Evolutionary conservation across 2,329 filamentous ascomycete species (phyloP).

Genomic region (Didymella segeticola): DNA sequence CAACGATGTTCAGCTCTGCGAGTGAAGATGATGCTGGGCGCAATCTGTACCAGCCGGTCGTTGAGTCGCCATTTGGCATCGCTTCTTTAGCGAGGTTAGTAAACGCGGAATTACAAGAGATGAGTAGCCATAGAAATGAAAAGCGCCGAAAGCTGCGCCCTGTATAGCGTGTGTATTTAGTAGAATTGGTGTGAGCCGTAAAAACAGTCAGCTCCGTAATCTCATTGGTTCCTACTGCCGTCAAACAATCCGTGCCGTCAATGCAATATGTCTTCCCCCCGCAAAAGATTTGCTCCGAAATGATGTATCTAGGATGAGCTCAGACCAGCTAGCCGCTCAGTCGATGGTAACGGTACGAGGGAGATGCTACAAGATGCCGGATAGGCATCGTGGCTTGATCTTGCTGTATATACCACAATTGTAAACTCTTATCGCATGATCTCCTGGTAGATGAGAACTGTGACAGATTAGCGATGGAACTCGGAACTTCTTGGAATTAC

Average conservation of each 20-base stretch:
- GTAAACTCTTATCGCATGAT: conserved; percentile 72
- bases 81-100: too few species aligned
- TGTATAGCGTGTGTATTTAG: too few species aligned
- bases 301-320: conserved; percentile 28
- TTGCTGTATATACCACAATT: conserved; percentile 31
- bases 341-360: conserved; percentile 23
- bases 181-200: conserved; percentile 14
- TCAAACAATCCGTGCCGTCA: conserved; percentile 13
- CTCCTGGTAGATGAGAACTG: conserved; percentile 91
- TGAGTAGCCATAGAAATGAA: too few species aligned
- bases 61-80: too few species aligned
- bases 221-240: conserved; percentile 12
- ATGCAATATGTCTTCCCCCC: conserved; percentile 19
- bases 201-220: conserved; percentile 8
- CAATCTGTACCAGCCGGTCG: not conserved
- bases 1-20: not conserved
- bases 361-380: conserved; percentile 20
- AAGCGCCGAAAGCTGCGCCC: too few species aligned
- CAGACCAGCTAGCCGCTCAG: conserved; percentile 37
- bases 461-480: conserved; percentile 22
- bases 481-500: conserved; percentile 24
- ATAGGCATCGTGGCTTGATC: conserved; percentile 31
- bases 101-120: not conserved
- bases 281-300: conserved; percentile 23
- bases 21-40: not conserved